Base-by-base conservation (phyloP, 306 rosid species). In the Rosa rugosa region DNA sequence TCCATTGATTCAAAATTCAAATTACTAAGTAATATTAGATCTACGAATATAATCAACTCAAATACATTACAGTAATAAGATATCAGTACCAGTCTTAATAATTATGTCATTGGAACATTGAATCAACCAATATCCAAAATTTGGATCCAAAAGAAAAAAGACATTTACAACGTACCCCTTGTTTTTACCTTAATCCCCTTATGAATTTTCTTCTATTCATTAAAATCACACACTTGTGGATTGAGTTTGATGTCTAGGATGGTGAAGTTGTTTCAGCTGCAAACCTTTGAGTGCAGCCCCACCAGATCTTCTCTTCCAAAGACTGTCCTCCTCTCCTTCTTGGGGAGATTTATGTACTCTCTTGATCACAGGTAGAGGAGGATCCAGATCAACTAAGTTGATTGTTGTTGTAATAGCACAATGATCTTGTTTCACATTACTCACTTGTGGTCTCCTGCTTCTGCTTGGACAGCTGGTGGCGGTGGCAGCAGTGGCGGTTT, bases 241-340 rank as follows among this genome's bases (percentile, higher is more conserved):
- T 41, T 80, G 92, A 82, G 76, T 82, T 87, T 78, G 89, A 60
- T 75, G 87, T 46, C 47, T 78, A 41, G 86, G 85, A 64, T 63
- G 89, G 0, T 86, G 90, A 82, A 82, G 83, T 70, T 83, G 94
- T 27, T 87, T 90, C 83, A 91, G 86, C 83, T 88, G 95, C 65
- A 91, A 80, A 69, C 80, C 82, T 84, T 80, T 62, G 69, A 91
- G 69, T 56, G 79, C 82, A 46, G 71, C 77, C 60, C 86, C 90
- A 75, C 89, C 91, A 11, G 90, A 86, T 76, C 98, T 93, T 73
- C 98, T 90, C 81, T 88, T 89, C 93, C 97, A 93, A 17, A 93
- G 89, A 81, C 85, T 89, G 1, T 80, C 75, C 41, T 12, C 80
- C 51, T 80, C 86, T 4, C 72, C 62, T 31, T 77, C 51, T 53